Conservation (phyloP, 371 early-diverging fungal genomes). For the Rozella allomycis region DNA sequence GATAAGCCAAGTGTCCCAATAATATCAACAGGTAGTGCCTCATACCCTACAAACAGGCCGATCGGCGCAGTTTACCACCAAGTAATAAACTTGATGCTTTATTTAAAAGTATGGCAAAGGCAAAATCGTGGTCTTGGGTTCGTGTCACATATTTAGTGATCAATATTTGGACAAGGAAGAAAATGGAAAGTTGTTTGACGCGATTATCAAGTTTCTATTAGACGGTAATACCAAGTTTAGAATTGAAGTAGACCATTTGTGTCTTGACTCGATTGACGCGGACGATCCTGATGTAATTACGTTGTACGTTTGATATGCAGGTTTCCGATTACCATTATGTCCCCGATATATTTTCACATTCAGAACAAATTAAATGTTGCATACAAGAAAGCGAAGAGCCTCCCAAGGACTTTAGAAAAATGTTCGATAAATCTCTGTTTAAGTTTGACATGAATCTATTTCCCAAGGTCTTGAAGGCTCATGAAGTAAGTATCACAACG, state of each 20-base stretch:
- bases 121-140: conserved; percentile 23
- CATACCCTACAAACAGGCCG: conserved; percentile 28
- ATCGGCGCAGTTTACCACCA: conserved; percentile 17
- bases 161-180: conserved; percentile 31
- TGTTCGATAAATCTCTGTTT: conserved; percentile 24
- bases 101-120: conserved; percentile 12
- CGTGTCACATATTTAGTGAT: conserved; percentile 25
- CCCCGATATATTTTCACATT: conserved; percentile 17
- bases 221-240: conserved; percentile 6
- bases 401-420: conserved; percentile 23
- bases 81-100: conserved; percentile 7
- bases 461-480: conserved; percentile 16
- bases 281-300: conserved; percentile 25
- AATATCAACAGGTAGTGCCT: conserved; percentile 23
- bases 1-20: conserved; percentile 34
- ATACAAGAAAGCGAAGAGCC: conserved; percentile 31
- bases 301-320: conserved; percentile 3
- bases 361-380: conserved; percentile 17
- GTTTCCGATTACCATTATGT: conserved; percentile 30
- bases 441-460: conserved; percentile 19
- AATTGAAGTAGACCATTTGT: conserved; percentile 9
- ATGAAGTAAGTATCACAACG: conserved; percentile 8
- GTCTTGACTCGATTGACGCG: conserved; percentile 24
- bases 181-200: conserved; percentile 25
- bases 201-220: conserved; percentile 18